Base-by-base conservation (phyloP, 2,329 filamentous ascomycete genomes). In the Microcyclospora tardicrescens region DNA sequence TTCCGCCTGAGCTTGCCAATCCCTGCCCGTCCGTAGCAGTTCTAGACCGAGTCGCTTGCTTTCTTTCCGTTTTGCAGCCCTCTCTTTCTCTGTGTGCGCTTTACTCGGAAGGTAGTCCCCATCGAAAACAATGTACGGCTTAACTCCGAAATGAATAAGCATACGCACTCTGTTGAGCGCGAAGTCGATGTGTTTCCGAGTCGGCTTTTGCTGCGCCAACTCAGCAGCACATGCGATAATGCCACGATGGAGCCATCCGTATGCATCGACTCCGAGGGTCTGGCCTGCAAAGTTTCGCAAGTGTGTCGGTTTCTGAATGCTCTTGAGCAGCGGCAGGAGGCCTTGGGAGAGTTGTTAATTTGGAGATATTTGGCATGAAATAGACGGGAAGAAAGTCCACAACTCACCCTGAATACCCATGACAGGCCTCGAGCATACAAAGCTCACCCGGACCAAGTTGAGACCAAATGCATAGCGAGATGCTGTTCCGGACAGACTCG, bases 161-260 rank as follows among this genome's bases (percentile, higher is more conserved):
- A 98, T 96, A 43, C 81, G 80, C 37, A 98, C 86, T 43, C 87
- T 83, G 55, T 83, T 76, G 72, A 98, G 80, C 38, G 81, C 82
- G 52, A 86, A 93, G 56, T 93, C 83, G 55, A 98, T 74, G 57
- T 69, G 93, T 83, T 84, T 93, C 38, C 75, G 79, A 0, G 87
- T 96, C 11, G 85, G 86, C 59, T 84, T 91, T 53, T 77, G 85
- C 53, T 89, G 73, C 28, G 86, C 91, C 45, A 98, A 73, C 54
- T 96, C 91, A 53, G 91, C 77, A 46, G 89, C 85, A 66, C 89
- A 96, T 36, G 84, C 75, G 48, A 93, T 79, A 34, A 86, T 86
- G 38, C 87, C 93, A 50, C 91, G 81, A 62, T 98, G 91, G 39
- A 98, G 77, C 91, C 93, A 98, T 59, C 89, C 91, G 70, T 98